These are phyloP conservation scores for Lolium perenne DNA, from an alignment of 176 grass and related monocot species.

Conservation along the genomic window DNA sequence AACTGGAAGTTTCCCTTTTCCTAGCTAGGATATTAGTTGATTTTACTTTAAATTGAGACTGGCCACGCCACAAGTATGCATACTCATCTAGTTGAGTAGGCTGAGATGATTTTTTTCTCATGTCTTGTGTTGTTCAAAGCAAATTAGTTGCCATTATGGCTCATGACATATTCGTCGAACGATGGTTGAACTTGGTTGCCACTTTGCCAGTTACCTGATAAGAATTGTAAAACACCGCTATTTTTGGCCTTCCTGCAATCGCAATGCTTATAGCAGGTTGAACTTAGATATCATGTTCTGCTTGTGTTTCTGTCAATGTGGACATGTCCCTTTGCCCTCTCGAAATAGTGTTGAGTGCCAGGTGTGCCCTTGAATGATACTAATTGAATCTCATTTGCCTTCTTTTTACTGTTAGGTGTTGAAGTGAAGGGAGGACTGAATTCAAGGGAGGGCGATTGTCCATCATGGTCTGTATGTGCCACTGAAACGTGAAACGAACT, in stretches of 20 bases:
- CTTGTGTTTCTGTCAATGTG: neutral
- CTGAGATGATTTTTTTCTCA: neutral
- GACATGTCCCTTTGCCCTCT: neutral
- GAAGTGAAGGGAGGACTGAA: neutral
- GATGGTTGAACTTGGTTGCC: neutral
- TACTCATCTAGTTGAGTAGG: neutral
- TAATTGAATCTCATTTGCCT: neutral
- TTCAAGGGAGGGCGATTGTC: neutral
- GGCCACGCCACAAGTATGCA: neutral
- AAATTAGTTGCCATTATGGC: neutral
- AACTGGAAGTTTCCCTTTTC: neutral
- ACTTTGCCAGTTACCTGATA: neutral
- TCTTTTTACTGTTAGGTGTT: neutral
- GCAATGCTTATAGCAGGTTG: neutral
- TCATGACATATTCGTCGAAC: neutral
- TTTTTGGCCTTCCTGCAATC: neutral
- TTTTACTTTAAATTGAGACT: neutral
- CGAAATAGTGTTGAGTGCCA: neutral
- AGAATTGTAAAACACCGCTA: neutral
- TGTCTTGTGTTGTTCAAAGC: conserved; percentile 9
- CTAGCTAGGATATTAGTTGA: neutral
- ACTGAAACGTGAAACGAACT: neutral
- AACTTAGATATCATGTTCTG: neutral
- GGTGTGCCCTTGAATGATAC: neutral
- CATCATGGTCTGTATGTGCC: neutral